Conservation (phyloP, 768 basidiomycete genomes). For the Lactarius sp. region DNA sequence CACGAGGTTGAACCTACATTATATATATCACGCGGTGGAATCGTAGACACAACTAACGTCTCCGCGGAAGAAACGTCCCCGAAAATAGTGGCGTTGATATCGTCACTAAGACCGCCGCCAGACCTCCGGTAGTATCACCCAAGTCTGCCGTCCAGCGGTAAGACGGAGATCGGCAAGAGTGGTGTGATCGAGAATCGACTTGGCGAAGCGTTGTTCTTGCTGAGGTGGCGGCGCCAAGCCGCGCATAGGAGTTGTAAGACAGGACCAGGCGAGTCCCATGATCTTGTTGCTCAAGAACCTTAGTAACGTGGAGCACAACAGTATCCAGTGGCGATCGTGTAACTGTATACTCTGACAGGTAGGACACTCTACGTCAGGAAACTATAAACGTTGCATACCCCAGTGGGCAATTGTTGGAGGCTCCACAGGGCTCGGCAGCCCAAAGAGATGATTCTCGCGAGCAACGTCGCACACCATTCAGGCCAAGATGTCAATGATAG, state of each 20-base stretch:
- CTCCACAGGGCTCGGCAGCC: background rate
- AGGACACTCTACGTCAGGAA: too few species aligned
- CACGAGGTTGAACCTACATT: background rate
- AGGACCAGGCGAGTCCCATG: too few species aligned
- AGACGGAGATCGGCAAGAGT: background rate
- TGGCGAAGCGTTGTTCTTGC: too few species aligned
- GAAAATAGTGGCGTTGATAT: background rate
- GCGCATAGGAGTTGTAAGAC: too few species aligned
- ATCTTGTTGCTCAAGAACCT: too few species aligned
- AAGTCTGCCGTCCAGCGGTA: too few species aligned
- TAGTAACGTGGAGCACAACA: too few species aligned
- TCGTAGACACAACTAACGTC: background rate
- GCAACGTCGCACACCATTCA: background rate
- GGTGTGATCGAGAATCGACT: background rate
- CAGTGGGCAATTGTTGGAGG: background rate
- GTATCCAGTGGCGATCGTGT: too few species aligned
- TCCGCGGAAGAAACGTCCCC: slow-evolving; percentile 1
- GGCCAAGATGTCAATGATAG: background rate
- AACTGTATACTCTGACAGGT: too few species aligned
- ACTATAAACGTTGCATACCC: too few species aligned
- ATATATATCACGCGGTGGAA: background rate
- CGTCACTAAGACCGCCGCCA: background rate
- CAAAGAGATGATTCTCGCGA: background rate
- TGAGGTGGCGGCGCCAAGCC: too few species aligned
- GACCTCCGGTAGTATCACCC: too few species aligned